Evolutionary conservation across 176 grass and related monocot species (phyloP).

Genomic region (Canna indica): DNA sequence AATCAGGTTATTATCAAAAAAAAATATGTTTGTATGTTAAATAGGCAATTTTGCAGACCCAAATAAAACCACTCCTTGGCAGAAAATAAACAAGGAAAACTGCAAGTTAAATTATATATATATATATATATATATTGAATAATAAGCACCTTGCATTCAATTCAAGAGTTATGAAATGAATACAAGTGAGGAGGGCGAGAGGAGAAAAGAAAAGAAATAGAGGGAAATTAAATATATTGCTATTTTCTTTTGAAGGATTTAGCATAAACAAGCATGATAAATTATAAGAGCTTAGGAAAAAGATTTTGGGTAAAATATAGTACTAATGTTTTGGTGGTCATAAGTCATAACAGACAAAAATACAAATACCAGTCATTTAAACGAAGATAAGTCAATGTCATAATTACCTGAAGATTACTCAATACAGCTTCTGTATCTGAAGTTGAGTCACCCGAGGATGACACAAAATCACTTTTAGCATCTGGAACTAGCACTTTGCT

Average conservation of each 20-base stretch:
- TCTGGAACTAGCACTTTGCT: slow-evolving; percentile 48
- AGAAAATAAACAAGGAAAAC: neutral
- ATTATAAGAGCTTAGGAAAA: no score
- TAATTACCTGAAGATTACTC: slow-evolving; percentile 33
- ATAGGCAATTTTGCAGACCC: neutral
- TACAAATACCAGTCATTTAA: slow-evolving; percentile 7
- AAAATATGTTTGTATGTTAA: neutral
- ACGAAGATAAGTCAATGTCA: neutral
- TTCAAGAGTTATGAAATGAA: no score
- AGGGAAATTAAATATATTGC: no score
- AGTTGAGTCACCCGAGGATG: slow-evolving; percentile 19
- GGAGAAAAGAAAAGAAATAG: no score
- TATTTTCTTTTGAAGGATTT: neutral
- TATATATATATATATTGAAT: no score
- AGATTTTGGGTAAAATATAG: no score
- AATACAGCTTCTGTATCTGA: slow-evolving; percentile 17
- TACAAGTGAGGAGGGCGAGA: no score
- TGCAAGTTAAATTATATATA: neutral
- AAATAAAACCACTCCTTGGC: no score
- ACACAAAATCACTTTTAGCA: slow-evolving; percentile 31
- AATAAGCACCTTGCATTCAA: no score
- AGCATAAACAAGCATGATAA: no score
- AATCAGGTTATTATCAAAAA: neutral
- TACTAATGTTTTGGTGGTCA: no score
- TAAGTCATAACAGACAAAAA: neutral